Evolutionary conservation across 305 asterid genomes (phyloP).

Genomic region (Fraxinus sp.): DNA sequence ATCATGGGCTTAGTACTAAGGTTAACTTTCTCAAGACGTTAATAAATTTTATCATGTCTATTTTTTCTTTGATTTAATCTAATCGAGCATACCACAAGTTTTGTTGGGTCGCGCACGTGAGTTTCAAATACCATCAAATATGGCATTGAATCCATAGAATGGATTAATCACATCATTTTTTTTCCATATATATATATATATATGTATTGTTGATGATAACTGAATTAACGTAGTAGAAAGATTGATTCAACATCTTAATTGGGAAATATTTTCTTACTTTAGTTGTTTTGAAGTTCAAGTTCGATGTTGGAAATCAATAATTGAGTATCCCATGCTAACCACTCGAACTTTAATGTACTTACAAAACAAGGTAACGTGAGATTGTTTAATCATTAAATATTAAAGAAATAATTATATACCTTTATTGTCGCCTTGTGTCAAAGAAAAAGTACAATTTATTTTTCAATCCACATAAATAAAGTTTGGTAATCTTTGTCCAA

Average conservation of each 20-base stretch:
- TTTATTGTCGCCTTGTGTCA: too few relatives aligned
- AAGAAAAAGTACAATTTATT: too few relatives aligned
- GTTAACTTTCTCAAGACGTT: not conserved
- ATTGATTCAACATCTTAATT: not conserved
- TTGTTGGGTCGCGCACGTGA: not conserved
- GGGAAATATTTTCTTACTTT: not conserved
- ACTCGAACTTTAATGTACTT: not conserved
- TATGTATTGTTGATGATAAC: not conserved
- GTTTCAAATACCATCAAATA: not conserved
- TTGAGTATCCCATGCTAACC: not conserved
- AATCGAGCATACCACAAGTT: not conserved
- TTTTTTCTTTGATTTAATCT: too few relatives aligned
- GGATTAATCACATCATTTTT: not conserved
- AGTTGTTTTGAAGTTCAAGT: not conserved
- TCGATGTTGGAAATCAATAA: not conserved
- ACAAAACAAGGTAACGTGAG: not conserved
- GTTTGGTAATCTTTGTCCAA: not conserved
- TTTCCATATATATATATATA: too few relatives aligned
- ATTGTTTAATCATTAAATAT: too few relatives aligned
- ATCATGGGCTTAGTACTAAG: not conserved
- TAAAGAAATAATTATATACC: too few relatives aligned
- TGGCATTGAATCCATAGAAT: not conserved
- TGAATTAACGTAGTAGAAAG: not conserved
- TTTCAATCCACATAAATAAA: too few relatives aligned
- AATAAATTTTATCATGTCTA: too few relatives aligned